These are phyloP conservation scores for Penicillium sclerotigenum DNA, from an alignment of 2,329 filamentous ascomycete genomes.

Conservation along the genomic window DNA sequence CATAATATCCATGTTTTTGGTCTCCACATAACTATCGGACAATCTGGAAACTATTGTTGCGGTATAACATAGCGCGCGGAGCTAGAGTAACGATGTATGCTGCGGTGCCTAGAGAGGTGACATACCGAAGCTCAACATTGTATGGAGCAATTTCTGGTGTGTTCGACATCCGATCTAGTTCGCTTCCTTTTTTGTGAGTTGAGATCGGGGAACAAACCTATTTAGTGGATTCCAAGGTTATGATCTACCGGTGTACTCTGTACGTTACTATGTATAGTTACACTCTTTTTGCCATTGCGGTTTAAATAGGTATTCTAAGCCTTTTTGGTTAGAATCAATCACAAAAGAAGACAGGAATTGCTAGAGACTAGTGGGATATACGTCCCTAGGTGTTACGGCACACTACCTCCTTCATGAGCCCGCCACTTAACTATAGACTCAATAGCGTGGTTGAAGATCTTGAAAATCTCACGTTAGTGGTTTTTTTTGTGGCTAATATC, in stretches of 20 bases:
- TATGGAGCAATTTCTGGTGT: neutral
- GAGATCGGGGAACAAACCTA: neutral
- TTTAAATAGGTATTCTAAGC: neutral
- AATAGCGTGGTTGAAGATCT: neutral
- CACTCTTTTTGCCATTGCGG: neutral
- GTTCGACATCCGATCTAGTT: neutral
- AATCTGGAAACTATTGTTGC: neutral
- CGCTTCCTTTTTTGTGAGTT: neutral
- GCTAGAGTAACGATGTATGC: neutral
- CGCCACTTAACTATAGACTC: no score
- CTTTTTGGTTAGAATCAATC: neutral
- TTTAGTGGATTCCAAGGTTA: neutral
- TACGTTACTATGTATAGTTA: neutral
- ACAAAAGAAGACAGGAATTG: neutral
- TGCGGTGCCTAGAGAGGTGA: neutral
- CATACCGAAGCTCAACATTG: neutral
- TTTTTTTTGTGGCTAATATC: neutral
- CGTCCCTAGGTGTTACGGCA: neutral
- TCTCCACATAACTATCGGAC: neutral
- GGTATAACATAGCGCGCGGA: neutral
- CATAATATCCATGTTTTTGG: neutral
- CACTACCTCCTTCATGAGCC: neutral
- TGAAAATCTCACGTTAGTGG: neutral
- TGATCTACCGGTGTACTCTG: neutral
- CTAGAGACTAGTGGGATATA: neutral